Base-by-base conservation (phyloP, 2,329 filamentous ascomycete species). In the Claviceps arundinis region DNA sequence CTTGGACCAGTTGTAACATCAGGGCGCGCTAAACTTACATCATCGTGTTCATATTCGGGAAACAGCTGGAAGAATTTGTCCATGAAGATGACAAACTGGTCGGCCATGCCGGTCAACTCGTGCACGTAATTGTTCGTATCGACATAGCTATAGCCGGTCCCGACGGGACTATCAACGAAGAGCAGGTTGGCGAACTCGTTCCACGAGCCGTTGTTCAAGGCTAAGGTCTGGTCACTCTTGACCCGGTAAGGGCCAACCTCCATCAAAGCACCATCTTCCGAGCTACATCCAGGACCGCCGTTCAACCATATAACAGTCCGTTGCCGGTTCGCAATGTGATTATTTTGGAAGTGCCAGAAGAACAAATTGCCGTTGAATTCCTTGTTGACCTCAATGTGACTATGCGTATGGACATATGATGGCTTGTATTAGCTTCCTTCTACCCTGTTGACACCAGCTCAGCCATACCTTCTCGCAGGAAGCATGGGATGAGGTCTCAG, bases 331-430 rank as follows among this genome's bases (percentile, higher is more conserved):
- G 89, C 91, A 59, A 98, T 95, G 67, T 98, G 93, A 59, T 87
- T 80, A 65, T 97, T 97, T 65, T 95, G 82, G 65, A 87, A 96
- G 64, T 96, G 88, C 93, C 93, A 98, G 75, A 98, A 98, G 75
- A 97, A 98, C 17, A 98, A 72, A 68, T 97, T 95, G 60, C 89
- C 91, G 65, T 97, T 89, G 66, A 85, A 80, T 58, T 89, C 83
- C 19, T 85, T 80, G 37, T 83, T 86, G 62, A 98, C 78, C 70
- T 97, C 90, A 67, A 98, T 85, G 72, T 98, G 93, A 51, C 89
- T 95, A 64, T 6, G 41, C 38, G 65, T 6, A 41, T 37, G 59
- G 30, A 34, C 14, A n/a, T 14, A n/a, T 3, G 24, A 47, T 34
- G 50, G 30, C 45, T 22, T 34, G 30, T 34, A 9, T 44, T 50